phyloP scores from a whole-genome alignment of 371 early-diverging fungal species.

The Dichotomocladium elegans region DNA sequence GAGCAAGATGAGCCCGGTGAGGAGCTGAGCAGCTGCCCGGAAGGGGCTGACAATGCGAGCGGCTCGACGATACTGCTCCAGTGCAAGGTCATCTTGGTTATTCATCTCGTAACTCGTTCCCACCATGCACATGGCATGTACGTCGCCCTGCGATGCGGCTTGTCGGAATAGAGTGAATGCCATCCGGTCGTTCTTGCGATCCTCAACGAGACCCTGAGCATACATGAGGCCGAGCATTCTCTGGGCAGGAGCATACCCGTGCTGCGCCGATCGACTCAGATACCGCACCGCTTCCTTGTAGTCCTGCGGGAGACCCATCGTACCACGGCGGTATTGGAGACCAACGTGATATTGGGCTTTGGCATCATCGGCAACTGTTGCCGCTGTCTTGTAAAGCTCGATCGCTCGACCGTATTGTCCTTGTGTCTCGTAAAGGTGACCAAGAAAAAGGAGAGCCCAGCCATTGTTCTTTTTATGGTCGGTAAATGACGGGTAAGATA shows the following conservation, averaged over 20 bases:
- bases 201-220: slow-evolving; percentile 13
- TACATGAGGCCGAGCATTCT: slow-evolving; percentile 38
- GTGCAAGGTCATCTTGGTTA: slow-evolving; percentile 38
- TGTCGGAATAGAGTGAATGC: slow-evolving; percentile 67
- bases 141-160: slow-evolving; percentile 63
- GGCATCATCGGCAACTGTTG: slow-evolving; percentile 19
- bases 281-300: slow-evolving; percentile 25
- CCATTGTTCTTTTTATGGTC: too few relatives aligned
- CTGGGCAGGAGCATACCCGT: slow-evolving; percentile 37
- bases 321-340: slow-evolving; percentile 30
- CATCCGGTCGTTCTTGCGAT: slow-evolving; percentile 21
- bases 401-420: too few relatives aligned
- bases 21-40: slow-evolving; percentile 40
- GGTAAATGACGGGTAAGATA: too few relatives aligned
- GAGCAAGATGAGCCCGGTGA: slow-evolving; percentile 29
- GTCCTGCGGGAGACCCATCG: slow-evolving; percentile 26
- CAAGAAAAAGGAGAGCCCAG: too few relatives aligned
- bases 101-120: slow-evolving; percentile 64
- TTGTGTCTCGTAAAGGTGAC: too few relatives aligned
- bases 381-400: slow-evolving; percentile 34
- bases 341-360: slow-evolving; percentile 39
- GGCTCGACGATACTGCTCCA: slow-evolving; percentile 68
- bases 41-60: slow-evolving; percentile 46
- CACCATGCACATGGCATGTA: slow-evolving; percentile 64
- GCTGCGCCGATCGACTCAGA: slow-evolving; percentile 27